A percentile compares a stretch with the other conserved stretches of the same genome.
phyloP scores from a whole-genome alignment of 1,139 yeast genomes.

The Suhomyces yuchorum region DNA sequence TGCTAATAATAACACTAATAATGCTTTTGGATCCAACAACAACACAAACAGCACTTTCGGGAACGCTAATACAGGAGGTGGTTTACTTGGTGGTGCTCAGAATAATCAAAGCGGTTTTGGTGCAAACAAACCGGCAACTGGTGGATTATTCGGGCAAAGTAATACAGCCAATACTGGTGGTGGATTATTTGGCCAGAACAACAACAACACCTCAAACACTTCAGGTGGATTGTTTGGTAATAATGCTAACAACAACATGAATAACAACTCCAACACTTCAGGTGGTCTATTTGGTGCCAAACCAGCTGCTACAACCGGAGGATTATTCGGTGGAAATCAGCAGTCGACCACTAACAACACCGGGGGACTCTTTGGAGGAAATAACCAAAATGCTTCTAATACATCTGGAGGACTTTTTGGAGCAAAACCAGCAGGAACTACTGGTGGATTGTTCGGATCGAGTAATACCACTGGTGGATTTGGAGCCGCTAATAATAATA shows the following conservation, averaged over 20 bases:
- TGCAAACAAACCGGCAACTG: constrained; percentile 23
- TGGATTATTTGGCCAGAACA: constrained; percentile 38
- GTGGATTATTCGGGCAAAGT: constrained; percentile 37
- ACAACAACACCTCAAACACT: constrained; percentile 8
- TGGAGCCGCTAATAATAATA: constrained; percentile 20
- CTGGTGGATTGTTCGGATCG: constrained; percentile 27
- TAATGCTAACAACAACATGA: constrained; percentile 9
- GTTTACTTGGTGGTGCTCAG: constrained; percentile 15
- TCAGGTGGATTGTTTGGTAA: constrained; percentile 26
- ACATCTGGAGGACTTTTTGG: constrained; percentile 15
- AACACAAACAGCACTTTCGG: constrained; percentile 8
- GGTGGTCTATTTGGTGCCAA: constrained; percentile 27
- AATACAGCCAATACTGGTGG: constrained; percentile 20
- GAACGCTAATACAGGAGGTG: constrained; percentile 15
- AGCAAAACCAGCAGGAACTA: constrained; percentile 4
- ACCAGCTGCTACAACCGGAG: constrained; percentile 16
- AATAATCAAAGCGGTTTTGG: constrained; percentile 13
- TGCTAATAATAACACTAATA: constrained; percentile 15
- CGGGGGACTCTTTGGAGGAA: constrained; percentile 28
- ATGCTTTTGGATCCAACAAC: constrained; percentile 22
- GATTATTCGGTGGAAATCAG: constrained; percentile 31
- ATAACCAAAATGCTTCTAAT: constrained; percentile 10
- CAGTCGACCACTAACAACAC: constrained; percentile 17
- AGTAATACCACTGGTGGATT: constrained; percentile 19
- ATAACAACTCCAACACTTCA: constrained; percentile 14